A percentile compares a stretch with the other conserved stretches of the same genome.
Conservation (phyloP, 306 rosid genomes). For the Fragaria nilgerrensis region DNA sequence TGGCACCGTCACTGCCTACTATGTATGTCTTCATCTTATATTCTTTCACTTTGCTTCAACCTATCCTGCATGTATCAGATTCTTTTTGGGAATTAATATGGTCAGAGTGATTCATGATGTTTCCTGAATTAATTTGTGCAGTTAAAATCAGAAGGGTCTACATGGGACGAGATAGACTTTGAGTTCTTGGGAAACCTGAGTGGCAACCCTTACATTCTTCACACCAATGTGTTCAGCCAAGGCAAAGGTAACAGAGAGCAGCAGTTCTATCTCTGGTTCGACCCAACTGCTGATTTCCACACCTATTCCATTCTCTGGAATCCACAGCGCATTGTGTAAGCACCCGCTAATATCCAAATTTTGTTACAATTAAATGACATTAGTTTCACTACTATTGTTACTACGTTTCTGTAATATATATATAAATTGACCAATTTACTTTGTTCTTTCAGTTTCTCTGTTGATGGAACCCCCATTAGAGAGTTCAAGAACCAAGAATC, state of each 20-base stretch:
- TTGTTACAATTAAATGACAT: neutral
- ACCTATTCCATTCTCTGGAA: constrained; percentile 74
- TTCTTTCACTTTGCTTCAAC: neutral
- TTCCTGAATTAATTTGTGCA: constrained; percentile 3
- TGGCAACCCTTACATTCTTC: constrained; percentile 72
- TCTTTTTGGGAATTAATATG: neutral
- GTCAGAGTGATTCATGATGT: neutral
- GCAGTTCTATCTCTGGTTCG: constrained; percentile 73
- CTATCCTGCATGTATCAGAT: neutral
- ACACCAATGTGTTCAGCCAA: constrained; percentile 67
- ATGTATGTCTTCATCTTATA: constrained; percentile 22
- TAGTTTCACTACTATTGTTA: neutral
- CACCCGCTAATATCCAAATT: neutral
- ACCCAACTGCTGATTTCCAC: constrained; percentile 65
- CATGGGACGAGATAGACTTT: constrained; percentile 73
- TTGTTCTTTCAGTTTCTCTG: constrained; percentile 45
- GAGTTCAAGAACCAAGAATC: constrained; percentile 72
- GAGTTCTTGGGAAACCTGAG: constrained; percentile 72
- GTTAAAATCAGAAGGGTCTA: constrained; percentile 64
- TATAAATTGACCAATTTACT: neutral
- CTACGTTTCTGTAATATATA: neutral
- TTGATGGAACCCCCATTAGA: constrained; percentile 65
- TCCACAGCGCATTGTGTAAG: constrained; percentile 58
- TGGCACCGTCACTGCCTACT: constrained; percentile 55
- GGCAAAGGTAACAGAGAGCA: constrained; percentile 73